Percentiles rank a stretch among this genome's conserved stretches.
phyloP scores from a whole-genome alignment of 371 early-diverging fungal species.

The Rhizopus stolonifer region DNA sequence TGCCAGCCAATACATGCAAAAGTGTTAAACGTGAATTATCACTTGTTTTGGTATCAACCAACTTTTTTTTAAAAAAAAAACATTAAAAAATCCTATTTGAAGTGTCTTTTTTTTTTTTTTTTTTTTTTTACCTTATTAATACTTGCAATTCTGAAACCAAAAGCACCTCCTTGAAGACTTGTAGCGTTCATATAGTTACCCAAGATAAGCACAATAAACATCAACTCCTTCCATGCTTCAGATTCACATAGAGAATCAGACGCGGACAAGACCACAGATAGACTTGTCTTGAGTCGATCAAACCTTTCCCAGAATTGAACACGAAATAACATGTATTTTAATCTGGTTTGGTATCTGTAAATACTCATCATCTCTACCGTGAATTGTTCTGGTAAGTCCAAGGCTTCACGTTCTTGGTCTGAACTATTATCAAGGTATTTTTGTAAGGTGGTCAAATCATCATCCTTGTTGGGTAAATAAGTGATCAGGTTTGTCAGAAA shows the following conservation, averaged over 20 bases:
- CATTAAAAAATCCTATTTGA: background rate
- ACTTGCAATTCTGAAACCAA: conserved; percentile 49
- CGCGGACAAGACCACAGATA: conserved; percentile 41
- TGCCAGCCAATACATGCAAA: conserved; percentile 45
- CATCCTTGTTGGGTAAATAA: conserved; percentile 39
- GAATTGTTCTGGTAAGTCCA: conserved; percentile 60
- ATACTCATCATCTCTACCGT: conserved; percentile 51
- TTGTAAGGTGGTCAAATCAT: conserved; percentile 45
- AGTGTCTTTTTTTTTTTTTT: too few species aligned
- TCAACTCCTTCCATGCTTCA: conserved; percentile 33
- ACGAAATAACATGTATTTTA: conserved; percentile 48
- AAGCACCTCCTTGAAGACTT: conserved; percentile 55
- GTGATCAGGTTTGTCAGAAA: conserved; percentile 47
- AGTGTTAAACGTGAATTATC: conserved; percentile 39
- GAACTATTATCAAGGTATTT: conserved; percentile 43
- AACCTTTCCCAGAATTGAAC: conserved; percentile 50
- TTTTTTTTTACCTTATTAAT: conserved; percentile 46
- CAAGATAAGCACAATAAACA: conserved; percentile 48
- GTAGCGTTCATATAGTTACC: conserved; percentile 62
- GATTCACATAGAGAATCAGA: conserved; percentile 45
- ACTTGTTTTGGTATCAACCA: conserved; percentile 55
- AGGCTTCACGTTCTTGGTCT: conserved; percentile 38
- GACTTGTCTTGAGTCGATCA: conserved; percentile 34
- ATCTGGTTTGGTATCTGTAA: conserved; percentile 48
- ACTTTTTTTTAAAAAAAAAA: conserved; percentile 17